Percentiles rank a stretch among this genome's conserved stretches.
These are phyloP conservation scores for Fomes fomentarius DNA, from an alignment of 1,284 basidiomycete genomes.

Conservation along the genomic window DNA sequence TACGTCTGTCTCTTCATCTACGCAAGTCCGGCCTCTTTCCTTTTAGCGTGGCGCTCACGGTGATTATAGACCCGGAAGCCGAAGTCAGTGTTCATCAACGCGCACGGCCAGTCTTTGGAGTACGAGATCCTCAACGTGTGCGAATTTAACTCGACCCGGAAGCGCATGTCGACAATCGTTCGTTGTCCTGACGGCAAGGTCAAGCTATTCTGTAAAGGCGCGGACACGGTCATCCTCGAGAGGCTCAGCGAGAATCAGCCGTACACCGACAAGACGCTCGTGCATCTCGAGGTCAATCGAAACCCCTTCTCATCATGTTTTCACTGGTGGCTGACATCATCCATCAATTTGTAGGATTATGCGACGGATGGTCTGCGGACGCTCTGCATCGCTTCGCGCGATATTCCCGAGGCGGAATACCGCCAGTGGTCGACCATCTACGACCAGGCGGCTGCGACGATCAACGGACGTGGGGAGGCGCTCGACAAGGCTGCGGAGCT, in stretches of 20 bases:
- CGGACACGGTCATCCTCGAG: slow-evolving; percentile 96
- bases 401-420: slow-evolving; percentile 92
- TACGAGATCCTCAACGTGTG: slow-evolving; percentile 96
- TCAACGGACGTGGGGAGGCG: slow-evolving; percentile 92
- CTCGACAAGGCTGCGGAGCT: slow-evolving; percentile 94
- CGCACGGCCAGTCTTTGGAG: slow-evolving; percentile 75
- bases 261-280: slow-evolving; percentile 85
- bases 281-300: slow-evolving; percentile 93
- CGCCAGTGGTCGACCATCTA: slow-evolving; percentile 88
- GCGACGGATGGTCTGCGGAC: slow-evolving; percentile 97
- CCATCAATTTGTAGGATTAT: slow-evolving; percentile 82
- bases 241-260: slow-evolving; percentile 82
- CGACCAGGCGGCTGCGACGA: slow-evolving; percentile 88
- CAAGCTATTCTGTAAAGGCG: slow-evolving; percentile 96
- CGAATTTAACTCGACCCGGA: slow-evolving; percentile 98
- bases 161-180: slow-evolving; percentile 97
- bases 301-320: no score
- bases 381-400: slow-evolving; percentile 93
- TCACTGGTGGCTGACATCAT: no score
- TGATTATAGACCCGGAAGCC: slow-evolving; percentile 85
- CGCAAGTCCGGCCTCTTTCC: no score
- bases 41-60: background rate
- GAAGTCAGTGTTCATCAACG: slow-evolving; percentile 89
- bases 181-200: slow-evolving; percentile 89
- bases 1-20: slow-evolving; percentile 42